Conservation (phyloP, 805 yeast genomes). For the Wickerhamiella cacticola region DNA sequence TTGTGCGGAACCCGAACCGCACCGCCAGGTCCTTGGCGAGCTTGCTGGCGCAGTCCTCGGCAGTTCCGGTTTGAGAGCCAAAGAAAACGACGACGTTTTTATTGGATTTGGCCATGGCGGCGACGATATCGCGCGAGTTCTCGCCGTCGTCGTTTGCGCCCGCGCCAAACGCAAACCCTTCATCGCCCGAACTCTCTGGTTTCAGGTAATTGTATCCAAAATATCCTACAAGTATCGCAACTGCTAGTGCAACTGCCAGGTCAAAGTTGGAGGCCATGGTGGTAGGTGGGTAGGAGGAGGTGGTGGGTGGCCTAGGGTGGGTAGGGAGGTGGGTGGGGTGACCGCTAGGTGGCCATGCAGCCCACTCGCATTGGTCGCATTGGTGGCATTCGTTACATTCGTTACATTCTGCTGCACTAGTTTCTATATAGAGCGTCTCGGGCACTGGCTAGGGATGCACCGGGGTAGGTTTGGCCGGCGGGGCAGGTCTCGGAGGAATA, state of each 20-base stretch:
- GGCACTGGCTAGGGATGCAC: too few relatives aligned
- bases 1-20: constrained; percentile 65
- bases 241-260: constrained; percentile 13
- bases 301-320: background rate
- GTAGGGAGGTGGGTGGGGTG: background rate
- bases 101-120: constrained; percentile 39
- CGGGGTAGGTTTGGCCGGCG: too few relatives aligned
- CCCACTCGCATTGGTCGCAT: too few relatives aligned
- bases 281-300: background rate
- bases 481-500: too few relatives aligned
- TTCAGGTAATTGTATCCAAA: constrained; percentile 17
- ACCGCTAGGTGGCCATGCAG: too few relatives aligned
- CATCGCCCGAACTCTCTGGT: constrained; percentile 15
- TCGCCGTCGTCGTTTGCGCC: constrained; percentile 7
- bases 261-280: constrained; percentile 10
- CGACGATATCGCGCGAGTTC: constrained; percentile 22
- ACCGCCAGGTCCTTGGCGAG: constrained; percentile 79
- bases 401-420: too few relatives aligned
- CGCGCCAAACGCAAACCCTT: constrained; percentile 9
- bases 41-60: constrained; percentile 90
- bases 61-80: constrained; percentile 98
- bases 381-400: too few relatives aligned
- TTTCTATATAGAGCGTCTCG: too few relatives aligned
- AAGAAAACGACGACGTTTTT: constrained; percentile 72
- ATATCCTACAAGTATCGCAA: constrained; percentile 18